Conservation (phyloP, 2,329 filamentous ascomycete genomes). For the Colletotrichum limetticola region DNA sequence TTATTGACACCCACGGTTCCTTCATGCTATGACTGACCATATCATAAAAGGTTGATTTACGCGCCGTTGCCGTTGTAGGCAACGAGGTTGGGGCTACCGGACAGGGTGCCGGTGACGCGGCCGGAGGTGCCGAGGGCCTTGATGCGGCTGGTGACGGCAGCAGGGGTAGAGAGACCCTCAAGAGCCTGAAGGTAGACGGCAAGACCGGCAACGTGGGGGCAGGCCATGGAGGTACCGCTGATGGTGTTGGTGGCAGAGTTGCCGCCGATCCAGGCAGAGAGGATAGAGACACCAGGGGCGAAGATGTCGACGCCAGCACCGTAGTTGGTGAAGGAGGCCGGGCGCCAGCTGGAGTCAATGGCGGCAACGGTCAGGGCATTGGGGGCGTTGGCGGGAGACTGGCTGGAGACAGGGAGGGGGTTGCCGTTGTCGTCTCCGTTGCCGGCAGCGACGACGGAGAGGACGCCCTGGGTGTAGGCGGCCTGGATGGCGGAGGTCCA, state of each 20-base stretch:
- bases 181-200: constrained; percentile 64
- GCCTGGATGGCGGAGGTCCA: constrained; percentile 62
- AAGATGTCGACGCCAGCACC: constrained; percentile 61
- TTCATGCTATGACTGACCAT: too few relatives aligned
- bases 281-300: constrained; percentile 58
- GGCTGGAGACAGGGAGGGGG: constrained; percentile 28
- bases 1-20: too few relatives aligned
- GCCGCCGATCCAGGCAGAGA: constrained; percentile 58
- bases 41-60: neutral
- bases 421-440: constrained; percentile 50
- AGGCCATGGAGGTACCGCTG: constrained; percentile 71
- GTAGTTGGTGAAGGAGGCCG: constrained; percentile 61
- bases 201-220: constrained; percentile 70
- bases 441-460: constrained; percentile 66
- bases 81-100: constrained; percentile 55
- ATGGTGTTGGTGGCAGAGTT: constrained; percentile 55
- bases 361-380: constrained; percentile 65
- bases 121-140: constrained; percentile 52
- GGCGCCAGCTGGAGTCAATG: constrained; percentile 50
- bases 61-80: constrained; percentile 55
- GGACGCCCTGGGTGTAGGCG: constrained; percentile 58
- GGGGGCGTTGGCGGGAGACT: constrained; percentile 59
- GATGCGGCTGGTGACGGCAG: constrained; percentile 53
- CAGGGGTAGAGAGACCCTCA: constrained; percentile 52
- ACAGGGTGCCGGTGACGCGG: constrained; percentile 46